A percentile compares a stretch with the other conserved stretches of the same genome.
Evolutionary conservation across 2,329 filamentous ascomycete species (phyloP).

Genomic region (Fusarium sp.): DNA sequence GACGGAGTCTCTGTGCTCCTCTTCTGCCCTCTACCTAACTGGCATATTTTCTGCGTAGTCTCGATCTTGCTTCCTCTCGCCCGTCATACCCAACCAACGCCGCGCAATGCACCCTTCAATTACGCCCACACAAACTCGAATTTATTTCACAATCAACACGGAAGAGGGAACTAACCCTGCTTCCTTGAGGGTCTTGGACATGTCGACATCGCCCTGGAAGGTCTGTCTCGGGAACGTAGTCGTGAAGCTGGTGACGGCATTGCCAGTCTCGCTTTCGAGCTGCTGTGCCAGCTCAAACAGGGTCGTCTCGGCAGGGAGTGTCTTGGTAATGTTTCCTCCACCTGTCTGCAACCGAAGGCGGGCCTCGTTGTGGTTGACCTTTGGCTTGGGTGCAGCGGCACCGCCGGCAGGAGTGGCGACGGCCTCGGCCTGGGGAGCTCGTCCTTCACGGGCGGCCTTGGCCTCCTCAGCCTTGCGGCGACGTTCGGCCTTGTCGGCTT

Average conservation of each 20-base stretch:
- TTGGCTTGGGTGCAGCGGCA: slow-evolving; percentile 66
- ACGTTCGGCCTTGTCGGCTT: slow-evolving; percentile 91
- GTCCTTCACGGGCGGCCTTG: slow-evolving; percentile 88
- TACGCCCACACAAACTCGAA: not conserved
- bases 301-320: slow-evolving; percentile 87
- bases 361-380: slow-evolving; percentile 80
- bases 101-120: slow-evolving; percentile 32
- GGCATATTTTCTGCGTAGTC: slow-evolving; percentile 8
- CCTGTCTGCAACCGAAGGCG: slow-evolving; percentile 83
- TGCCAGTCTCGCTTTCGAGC: slow-evolving; percentile 76
- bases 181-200: slow-evolving; percentile 92
- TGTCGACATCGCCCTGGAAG: slow-evolving; percentile 75
- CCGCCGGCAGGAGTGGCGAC: slow-evolving; percentile 56
- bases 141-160: slow-evolving; percentile 79
- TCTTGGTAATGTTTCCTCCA: slow-evolving; percentile 83
- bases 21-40: slow-evolving; percentile 25
- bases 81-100: slow-evolving; percentile 29
- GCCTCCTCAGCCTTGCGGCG: slow-evolving; percentile 85
- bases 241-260: slow-evolving; percentile 79
- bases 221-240: slow-evolving; percentile 90
- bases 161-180: slow-evolving; percentile 90
- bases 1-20: slow-evolving; percentile 5
- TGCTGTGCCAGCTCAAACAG: slow-evolving; percentile 90
- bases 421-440: slow-evolving; percentile 58
- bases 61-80: not conserved